Conservation (phyloP, 768 basidiomycete genomes). For the Hydnomerulius pinastri region DNA sequence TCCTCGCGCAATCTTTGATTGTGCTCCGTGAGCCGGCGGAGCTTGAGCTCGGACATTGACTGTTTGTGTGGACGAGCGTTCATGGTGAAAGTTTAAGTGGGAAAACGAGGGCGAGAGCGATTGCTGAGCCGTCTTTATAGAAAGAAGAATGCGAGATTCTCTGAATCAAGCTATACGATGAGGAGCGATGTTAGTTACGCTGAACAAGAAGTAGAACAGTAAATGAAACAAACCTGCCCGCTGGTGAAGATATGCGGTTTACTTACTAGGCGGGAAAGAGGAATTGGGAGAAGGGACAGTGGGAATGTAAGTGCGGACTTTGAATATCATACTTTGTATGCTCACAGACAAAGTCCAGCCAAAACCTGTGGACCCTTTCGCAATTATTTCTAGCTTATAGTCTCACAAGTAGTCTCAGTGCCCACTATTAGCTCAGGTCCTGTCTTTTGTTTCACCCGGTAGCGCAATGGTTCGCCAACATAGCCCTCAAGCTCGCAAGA, state of each 20-base stretch:
- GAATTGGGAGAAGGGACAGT: conserved; percentile 21
- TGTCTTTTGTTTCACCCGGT: background rate
- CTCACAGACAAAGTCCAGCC: too few relatives aligned
- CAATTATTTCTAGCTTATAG: too few relatives aligned
- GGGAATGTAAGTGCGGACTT: conserved; percentile 43
- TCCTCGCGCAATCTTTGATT: conserved; percentile 91
- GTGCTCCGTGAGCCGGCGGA: conserved; percentile 90
- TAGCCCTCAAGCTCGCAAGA: background rate
- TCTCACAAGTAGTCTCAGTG: too few relatives aligned
- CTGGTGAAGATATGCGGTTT: conserved; percentile 2
- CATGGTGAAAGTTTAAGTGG: conserved; percentile 43
- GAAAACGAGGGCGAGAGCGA: conserved; percentile 19
- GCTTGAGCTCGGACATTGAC: conserved; percentile 98
- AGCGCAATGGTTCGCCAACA: background rate
- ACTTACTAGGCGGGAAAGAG: background rate
- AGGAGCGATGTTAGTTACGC: conserved; percentile 17
- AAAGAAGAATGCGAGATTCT: conserved; percentile 3
- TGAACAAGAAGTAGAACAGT: background rate
- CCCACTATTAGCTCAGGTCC: too few relatives aligned
- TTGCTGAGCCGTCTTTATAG: background rate
- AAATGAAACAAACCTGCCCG: conserved; percentile 16
- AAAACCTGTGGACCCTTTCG: too few relatives aligned
- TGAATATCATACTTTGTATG: conserved; percentile 25
- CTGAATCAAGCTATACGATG: background rate
- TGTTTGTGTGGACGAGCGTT: conserved; percentile 83